Base-by-base conservation (phyloP, 768 basidiomycete genomes). In the Trametes cinnabarina region DNA sequence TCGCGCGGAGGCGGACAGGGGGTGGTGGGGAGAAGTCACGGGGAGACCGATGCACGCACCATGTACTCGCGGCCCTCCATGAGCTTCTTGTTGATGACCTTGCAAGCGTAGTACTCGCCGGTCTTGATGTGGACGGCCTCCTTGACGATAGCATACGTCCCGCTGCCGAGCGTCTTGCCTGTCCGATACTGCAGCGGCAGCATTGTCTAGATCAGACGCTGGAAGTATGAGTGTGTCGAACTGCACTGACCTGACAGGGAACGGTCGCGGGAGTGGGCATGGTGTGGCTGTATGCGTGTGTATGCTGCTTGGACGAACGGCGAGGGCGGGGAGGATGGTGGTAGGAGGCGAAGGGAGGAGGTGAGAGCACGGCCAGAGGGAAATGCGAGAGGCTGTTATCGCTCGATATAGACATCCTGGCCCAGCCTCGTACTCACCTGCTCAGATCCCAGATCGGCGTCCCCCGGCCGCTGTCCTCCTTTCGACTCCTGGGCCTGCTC, bases 31-130 rank as follows among this genome's bases (percentile, higher is more conserved):
- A 6, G 30, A 32, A 12, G 12, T 6, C 7, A 12, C 12, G 30
- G 30, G 30, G 30, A 32, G 30, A 32, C n/a, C n/a, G 30, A 32
- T 32, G 47, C 44, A 69, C 85, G 65, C 20, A 94, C 96, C 96
- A 99, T 98, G 71, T 95, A 87, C 75, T 98, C 96, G 62, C 96
- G 81, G 4, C 96, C 96, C 71, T 96, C 91, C 94, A 97, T 97
- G 57, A 97, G 84, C 69, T 95, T 94, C 82, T 98, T 98, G 85
- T 96, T 98, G 76, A 98, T 94, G 68, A 98, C 97, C 74, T 99
- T 99, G 83, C 95, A 98, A 20, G 96, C 97, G 79, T 89, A 98
- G 76, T 95, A 96, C 72, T 97, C 83, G 20, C 86, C 85, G 1
- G 94, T 93, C 76, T 89, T 87, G 77, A 96, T 87, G 68, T 96